Conservation (phyloP, 2,329 filamentous ascomycete species). For the Aspergillus tubingensis region DNA sequence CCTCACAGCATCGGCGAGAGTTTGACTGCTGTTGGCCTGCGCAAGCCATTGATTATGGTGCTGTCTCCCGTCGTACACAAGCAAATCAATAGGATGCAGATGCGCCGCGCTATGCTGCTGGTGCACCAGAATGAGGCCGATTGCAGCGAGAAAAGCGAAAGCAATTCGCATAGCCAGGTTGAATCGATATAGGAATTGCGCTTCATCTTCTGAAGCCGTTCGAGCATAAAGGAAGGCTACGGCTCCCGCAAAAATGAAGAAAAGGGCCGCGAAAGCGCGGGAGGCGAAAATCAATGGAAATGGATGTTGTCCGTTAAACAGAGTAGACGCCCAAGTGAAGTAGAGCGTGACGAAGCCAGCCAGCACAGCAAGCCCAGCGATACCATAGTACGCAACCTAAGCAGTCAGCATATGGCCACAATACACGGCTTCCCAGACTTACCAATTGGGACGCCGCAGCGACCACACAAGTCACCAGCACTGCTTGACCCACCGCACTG, state of each 20-base stretch:
- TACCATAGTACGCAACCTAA: slow-evolving; percentile 45
- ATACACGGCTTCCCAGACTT: slow-evolving; percentile 20
- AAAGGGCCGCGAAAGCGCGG: slow-evolving; percentile 32
- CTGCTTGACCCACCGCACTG: slow-evolving; percentile 40
- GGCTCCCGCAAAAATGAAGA: slow-evolving; percentile 33
- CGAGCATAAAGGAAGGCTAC: slow-evolving; percentile 32
- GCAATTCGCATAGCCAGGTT: slow-evolving; percentile 39
- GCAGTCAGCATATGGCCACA: slow-evolving; percentile 12
- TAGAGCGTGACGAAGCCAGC: slow-evolving; percentile 38
- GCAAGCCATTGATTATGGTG: slow-evolving; percentile 53
- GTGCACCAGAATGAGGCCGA: slow-evolving; percentile 45
- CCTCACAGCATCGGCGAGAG: slow-evolving; percentile 51
- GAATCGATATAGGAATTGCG: slow-evolving; percentile 28
- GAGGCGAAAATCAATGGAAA: slow-evolving; percentile 35
- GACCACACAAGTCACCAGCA: slow-evolving; percentile 36
- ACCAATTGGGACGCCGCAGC: slow-evolving; percentile 45
- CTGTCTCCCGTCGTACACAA: slow-evolving; percentile 53
- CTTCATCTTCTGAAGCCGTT: slow-evolving; percentile 31
- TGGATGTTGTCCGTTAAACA: slow-evolving; percentile 36
- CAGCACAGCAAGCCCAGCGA: slow-evolving; percentile 43
- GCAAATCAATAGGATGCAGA: slow-evolving; percentile 57
- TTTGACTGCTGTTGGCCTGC: slow-evolving; percentile 51
- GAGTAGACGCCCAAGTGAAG: slow-evolving; percentile 33
- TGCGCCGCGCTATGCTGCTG: slow-evolving; percentile 43
- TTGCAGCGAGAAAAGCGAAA: slow-evolving; percentile 45